Base-by-base conservation (phyloP, 1,284 basidiomycete species). In the Serendipita sp. region DNA sequence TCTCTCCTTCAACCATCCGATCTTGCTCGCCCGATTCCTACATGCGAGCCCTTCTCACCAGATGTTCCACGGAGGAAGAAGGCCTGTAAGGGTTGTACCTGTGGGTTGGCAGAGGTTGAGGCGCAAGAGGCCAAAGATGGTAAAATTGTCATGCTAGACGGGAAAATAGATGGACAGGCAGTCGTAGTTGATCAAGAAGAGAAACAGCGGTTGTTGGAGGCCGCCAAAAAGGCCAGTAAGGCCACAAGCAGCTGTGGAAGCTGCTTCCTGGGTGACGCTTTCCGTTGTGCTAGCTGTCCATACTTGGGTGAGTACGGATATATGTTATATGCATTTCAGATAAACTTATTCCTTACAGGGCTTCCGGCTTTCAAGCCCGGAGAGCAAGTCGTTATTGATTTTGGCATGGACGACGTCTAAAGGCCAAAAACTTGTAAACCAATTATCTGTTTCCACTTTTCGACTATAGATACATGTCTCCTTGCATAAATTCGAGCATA, bases 341-440 rank as follows among this genome's bases (percentile, higher is more conserved):
- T 47, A 38, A 10, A 35, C 60, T 38, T 47, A 12, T 12, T 10
- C 1, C 1, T 38, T 38, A 38, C 64, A 79, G 93, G 95, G 67
- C 81, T 99, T 50, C 96, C 96, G 60, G 92, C 95, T 2, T 99
- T 99, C 78, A 92, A 97, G 75, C 95, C 96, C 0, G 96, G 96
- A 63, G 92, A 98, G 78, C 93, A 96, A 78, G 93, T 98, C 49
- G 86, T 93, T 70, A 73, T 81, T 43, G 73, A 72, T 62, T 70
- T 75, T 60, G 72, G 65, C 26, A 67, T 67, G 43, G 76, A 76
- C 67, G 76, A 77, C 65, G 70, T 78, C 63, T 77, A 65, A 66
- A 17, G 22, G 30, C 30, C 30, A 47, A 38, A 32, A 32, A 15
- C 62, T 42, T 38, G 12, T 38, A 13, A 13, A 38, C 5, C 38